phyloP scores from a whole-genome alignment of 2,329 filamentous ascomycete species.

The Xylariaceae sp. region DNA sequence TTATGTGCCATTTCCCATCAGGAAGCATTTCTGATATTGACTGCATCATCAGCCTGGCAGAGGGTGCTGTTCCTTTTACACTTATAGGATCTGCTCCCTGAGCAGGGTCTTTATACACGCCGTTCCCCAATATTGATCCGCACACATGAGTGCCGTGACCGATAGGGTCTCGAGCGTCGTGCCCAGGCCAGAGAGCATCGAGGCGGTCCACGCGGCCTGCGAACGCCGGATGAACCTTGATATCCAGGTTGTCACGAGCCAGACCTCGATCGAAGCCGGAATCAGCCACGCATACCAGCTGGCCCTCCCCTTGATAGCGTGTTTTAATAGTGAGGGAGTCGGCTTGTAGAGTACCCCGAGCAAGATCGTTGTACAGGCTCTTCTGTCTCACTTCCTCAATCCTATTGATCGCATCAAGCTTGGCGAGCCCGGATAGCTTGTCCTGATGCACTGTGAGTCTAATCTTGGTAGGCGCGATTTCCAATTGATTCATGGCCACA shows the following conservation, averaged over 20 bases:
- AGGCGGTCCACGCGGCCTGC: not conserved
- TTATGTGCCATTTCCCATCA: not conserved
- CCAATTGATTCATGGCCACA: not conserved
- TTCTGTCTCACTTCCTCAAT: not conserved
- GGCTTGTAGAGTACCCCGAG: not conserved
- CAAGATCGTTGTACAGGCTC: not conserved
- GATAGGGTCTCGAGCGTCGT: not conserved
- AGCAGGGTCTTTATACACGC: not conserved
- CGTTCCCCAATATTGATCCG: not conserved
- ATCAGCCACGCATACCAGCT: constrained; percentile 3
- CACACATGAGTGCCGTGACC: constrained; percentile 5
- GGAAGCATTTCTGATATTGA: not conserved
- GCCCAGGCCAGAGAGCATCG: not conserved
- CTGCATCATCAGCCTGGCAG: not conserved
- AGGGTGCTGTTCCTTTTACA: not conserved
- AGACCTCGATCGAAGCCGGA: not conserved
- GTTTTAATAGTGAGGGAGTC: not conserved
- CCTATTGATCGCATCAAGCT: not conserved
- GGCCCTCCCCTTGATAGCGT: not conserved
- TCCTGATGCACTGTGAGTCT: not conserved
- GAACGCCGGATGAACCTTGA: not conserved
- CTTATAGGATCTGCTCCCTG: not conserved
- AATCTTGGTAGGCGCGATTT: not conserved
- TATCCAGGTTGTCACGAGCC: not conserved
- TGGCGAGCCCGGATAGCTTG: not conserved